Percentiles rank a stretch among this genome's conserved stretches.
phyloP scores from a whole-genome alignment of 176 grass and related monocot species.

The Oryza glaberrima region DNA sequence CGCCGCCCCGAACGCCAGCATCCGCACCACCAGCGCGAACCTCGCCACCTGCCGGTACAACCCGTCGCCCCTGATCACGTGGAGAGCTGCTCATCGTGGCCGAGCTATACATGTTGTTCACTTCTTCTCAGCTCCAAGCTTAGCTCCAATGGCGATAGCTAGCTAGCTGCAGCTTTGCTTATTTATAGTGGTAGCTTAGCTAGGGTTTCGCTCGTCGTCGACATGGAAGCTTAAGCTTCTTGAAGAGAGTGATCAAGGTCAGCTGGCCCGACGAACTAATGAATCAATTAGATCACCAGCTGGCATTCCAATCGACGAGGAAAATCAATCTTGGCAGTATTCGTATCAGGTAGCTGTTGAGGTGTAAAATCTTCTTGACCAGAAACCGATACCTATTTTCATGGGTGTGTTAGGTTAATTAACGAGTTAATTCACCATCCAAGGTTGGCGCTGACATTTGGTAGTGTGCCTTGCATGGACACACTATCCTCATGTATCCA shows the following conservation, averaged over 20 bases:
- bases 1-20: not conserved
- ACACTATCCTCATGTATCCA: too few relatives aligned
- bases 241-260: too few relatives aligned
- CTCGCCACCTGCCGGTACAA: not conserved
- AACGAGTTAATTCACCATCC: not conserved
- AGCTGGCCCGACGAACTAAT: too few relatives aligned
- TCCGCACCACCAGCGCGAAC: not conserved
- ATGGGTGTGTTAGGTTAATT: not conserved
- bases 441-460: not conserved
- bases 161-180: not conserved
- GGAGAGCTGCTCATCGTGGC: not conserved
- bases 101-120: too few relatives aligned
- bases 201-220: not conserved
- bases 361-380: not conserved
- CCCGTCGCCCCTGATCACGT: not conserved
- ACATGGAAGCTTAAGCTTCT: not conserved
- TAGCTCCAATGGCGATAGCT: not conserved
- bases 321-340: not conserved
- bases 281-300: too few relatives aligned
- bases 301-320: not conserved
- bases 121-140: too few relatives aligned
- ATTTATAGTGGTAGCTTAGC: not conserved
- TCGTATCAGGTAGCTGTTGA: not conserved
- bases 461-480: too few relatives aligned
- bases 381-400: too few relatives aligned